phyloP scores from a whole-genome alignment of 2,329 filamentous ascomycete species.

The Chrysosphaeria jannelii region DNA sequence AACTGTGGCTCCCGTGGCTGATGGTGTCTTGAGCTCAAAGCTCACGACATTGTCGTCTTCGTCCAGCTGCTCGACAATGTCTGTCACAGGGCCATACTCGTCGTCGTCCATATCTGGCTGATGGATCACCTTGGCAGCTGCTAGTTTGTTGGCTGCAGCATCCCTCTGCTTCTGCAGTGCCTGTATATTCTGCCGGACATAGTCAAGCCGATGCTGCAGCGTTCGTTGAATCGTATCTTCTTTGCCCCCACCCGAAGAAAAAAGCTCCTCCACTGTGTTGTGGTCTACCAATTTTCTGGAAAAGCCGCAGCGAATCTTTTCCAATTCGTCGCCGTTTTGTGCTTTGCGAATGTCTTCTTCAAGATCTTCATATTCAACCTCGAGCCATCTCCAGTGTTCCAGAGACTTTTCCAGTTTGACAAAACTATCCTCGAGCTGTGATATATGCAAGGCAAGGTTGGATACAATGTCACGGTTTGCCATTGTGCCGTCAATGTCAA shows the following conservation, averaged over 20 bases:
- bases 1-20: conserved; percentile 34
- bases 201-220: conserved; percentile 54
- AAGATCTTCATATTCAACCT: conserved; percentile 70
- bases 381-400: conserved; percentile 70
- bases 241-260: conserved; percentile 14
- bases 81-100: conserved; percentile 48
- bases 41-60: conserved; percentile 66
- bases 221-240: conserved; percentile 33
- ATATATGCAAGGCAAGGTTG: conserved; percentile 44
- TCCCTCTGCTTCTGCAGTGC: conserved; percentile 45
- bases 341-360: conserved; percentile 37
- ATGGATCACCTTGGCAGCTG: conserved; percentile 26
- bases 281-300: conserved; percentile 31
- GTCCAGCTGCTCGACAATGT: conserved; percentile 78
- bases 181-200: conserved; percentile 55
- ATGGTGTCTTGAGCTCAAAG: conserved; percentile 32
- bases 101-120: conserved; percentile 22
- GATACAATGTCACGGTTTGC: conserved; percentile 26
- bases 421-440: conserved; percentile 47
- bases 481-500: no score
- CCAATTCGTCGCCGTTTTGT: conserved; percentile 11
- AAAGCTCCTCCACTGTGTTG: conserved; percentile 21
- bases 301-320: conserved; percentile 24
- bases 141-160: conserved; percentile 36
- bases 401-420: conserved; percentile 44